Percentiles rank a stretch among this genome's conserved stretches.
Conservation (phyloP, 129 eudicot genomes). For the Helichrysum umbraculigerum region DNA sequence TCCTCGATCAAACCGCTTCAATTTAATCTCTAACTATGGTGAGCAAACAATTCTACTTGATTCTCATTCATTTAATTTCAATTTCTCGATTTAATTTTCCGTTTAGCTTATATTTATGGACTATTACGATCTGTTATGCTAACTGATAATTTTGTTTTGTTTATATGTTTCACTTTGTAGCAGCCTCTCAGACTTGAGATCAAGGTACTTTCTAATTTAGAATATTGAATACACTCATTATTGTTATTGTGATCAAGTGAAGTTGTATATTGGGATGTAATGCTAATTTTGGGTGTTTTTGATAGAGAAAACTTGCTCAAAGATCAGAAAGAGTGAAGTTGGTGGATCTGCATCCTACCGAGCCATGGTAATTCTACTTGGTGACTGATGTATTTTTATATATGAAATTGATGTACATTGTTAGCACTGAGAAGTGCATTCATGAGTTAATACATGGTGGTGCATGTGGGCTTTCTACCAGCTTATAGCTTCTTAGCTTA, state of each 20-base stretch:
- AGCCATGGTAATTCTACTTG: no score
- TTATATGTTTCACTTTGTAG: constrained; percentile 20
- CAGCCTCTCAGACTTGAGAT: constrained; percentile 91
- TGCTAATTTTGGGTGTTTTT: constrained; percentile 12
- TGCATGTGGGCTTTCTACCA: no score
- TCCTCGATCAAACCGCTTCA: constrained; percentile 3
- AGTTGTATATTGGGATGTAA: not conserved
- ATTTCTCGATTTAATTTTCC: not conserved
- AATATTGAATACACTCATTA: not conserved
- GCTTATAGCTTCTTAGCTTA: no score
- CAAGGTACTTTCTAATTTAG: constrained; percentile 50
- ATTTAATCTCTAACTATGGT: constrained; percentile 43
- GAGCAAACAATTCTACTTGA: constrained; percentile 19
- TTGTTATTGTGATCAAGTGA: not conserved
- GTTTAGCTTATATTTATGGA: not conserved
- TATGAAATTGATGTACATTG: no score
- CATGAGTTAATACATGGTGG: no score
- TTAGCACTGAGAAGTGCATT: no score
- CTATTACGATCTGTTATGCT: not conserved
- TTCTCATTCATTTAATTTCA: constrained; percentile 27
- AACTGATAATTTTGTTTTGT: not conserved
- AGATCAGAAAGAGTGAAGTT: no score
- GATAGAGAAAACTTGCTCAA: no score
- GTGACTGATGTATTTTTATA: no score
- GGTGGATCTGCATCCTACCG: no score